phyloP scores from a whole-genome alignment of 495 filamentous ascomycete genomes.

The Penicillium bovifimosum region DNA sequence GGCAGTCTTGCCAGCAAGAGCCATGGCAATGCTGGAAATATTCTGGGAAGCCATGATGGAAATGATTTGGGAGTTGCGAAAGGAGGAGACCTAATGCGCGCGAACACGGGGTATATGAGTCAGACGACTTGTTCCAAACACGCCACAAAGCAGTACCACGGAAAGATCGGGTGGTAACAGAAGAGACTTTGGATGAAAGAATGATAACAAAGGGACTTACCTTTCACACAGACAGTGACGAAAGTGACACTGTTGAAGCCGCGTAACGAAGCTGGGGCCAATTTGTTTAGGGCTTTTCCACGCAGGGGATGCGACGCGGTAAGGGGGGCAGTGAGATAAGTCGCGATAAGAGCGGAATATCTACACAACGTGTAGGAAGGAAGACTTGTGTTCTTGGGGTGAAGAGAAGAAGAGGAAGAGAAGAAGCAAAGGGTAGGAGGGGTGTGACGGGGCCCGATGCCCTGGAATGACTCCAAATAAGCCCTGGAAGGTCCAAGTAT shows the following conservation, averaged over 20 bases:
- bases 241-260: neutral
- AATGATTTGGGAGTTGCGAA: neutral
- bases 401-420: neutral
- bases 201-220: constrained; percentile 14
- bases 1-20: constrained; percentile 57
- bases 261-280: constrained; percentile 6
- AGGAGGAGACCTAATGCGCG: constrained; percentile 5
- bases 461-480: constrained; percentile 4
- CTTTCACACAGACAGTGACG: constrained; percentile 12
- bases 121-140: constrained; percentile 21
- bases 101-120: constrained; percentile 20
- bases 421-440: neutral
- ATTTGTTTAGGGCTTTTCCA: constrained; percentile 12
- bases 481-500: constrained; percentile 16
- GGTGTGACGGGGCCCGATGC: constrained; percentile 8
- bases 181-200: neutral
- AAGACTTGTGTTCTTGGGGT: neutral
- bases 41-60: constrained; percentile 46
- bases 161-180: constrained; percentile 18
- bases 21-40: constrained; percentile 56
- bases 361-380: neutral
- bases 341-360: constrained; percentile 12
- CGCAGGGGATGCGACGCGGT: constrained; percentile 21
- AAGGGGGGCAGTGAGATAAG: constrained; percentile 12
- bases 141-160: constrained; percentile 17